phyloP scores from a whole-genome alignment of 108 stramenopile species.

The Epipyxis sp. region DNA sequence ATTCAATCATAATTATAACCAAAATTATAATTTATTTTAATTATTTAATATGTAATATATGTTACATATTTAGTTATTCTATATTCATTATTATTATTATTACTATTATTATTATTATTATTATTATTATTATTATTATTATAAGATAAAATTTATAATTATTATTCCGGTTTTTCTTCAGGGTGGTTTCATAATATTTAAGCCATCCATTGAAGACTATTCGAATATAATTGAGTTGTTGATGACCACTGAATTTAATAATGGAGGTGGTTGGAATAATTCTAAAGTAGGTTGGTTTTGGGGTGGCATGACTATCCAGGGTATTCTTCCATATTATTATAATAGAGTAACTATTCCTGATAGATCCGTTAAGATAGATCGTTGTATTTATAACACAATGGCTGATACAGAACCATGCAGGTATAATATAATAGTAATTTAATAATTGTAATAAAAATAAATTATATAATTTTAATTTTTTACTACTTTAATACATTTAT shows the following conservation, averaged over 20 bases:
- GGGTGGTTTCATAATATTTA: slow-evolving; percentile 83
- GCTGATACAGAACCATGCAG: too few species aligned
- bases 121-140: too few species aligned
- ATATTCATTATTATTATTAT: too few species aligned
- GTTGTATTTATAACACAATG: slow-evolving; percentile 89
- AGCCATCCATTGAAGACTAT: slow-evolving; percentile 52
- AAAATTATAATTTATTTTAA: too few species aligned
- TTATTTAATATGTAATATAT: too few species aligned
- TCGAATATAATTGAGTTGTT: neutral
- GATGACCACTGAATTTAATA: slow-evolving; percentile 22
- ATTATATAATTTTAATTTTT: too few species aligned
- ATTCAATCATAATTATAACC: too few species aligned
- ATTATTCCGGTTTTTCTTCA: slow-evolving; percentile 51
- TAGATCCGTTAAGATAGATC: slow-evolving; percentile 53
- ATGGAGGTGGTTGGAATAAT: slow-evolving; percentile 60
- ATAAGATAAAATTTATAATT: neutral
- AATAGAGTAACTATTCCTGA: slow-evolving; percentile 45
- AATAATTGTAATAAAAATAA: slow-evolving; percentile 50
- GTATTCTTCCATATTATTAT: slow-evolving; percentile 89
- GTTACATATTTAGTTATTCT: too few species aligned
- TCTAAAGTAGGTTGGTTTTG: slow-evolving; percentile 78
- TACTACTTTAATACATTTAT: too few species aligned
- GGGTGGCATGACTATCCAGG: slow-evolving; percentile 67
- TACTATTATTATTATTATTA: too few species aligned
- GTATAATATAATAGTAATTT: too few species aligned